Percentiles rank a stretch among this genome's conserved stretches.
These are phyloP conservation scores for Pichia occidentalis DNA, from an alignment of 805 yeast genomes.

Conservation along the genomic window DNA sequence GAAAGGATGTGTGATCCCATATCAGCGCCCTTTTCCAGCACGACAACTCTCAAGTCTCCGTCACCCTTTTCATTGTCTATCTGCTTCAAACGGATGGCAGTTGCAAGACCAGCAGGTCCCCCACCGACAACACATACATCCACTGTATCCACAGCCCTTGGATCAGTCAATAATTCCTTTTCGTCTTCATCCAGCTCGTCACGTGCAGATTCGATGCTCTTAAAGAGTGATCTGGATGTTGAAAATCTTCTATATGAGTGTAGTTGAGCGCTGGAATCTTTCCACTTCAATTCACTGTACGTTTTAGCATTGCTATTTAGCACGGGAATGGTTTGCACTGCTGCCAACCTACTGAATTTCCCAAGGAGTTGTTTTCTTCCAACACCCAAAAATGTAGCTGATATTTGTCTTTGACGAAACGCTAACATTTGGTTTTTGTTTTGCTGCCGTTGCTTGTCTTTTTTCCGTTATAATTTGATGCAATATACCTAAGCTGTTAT, in stretches of 20 bases:
- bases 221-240: background rate
- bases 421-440: no score
- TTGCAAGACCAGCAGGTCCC: constrained; percentile 94
- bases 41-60: constrained; percentile 70
- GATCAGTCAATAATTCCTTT: constrained; percentile 44
- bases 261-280: background rate
- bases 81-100: constrained; percentile 87
- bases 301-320: no score
- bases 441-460: no score
- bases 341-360: no score
- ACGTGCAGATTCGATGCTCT: constrained; percentile 23
- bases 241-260: constrained; percentile 1
- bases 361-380: no score
- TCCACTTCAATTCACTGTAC: no score
- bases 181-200: constrained; percentile 36
- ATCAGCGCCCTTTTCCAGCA: constrained; percentile 87
- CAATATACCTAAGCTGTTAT: no score
- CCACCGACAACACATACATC: constrained; percentile 97
- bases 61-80: constrained; percentile 56
- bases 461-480: no score
- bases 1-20: constrained; percentile 89
- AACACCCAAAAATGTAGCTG: no score
- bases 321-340: no score
- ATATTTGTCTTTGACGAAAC: no score
- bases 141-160: constrained; percentile 76